Base-by-base conservation (phyloP, 2,329 filamentous ascomycete species). In the Hymenoscyphus albidus region DNA sequence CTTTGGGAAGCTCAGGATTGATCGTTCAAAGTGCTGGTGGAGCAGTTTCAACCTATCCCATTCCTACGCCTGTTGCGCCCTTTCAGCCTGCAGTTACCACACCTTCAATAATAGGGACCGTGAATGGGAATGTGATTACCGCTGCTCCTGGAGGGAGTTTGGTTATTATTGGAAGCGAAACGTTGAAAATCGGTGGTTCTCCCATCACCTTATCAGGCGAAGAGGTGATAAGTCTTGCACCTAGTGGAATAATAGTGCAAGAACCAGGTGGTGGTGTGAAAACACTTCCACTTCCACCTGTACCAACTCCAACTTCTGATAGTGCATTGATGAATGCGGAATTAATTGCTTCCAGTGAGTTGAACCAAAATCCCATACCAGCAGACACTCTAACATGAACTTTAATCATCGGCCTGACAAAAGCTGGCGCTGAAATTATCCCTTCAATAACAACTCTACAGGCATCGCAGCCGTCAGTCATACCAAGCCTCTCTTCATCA, bases 231-330 rank as follows among this genome's bases (percentile, higher is more conserved):
- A 66, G 62, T 51, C 38, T 66, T 27, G 62, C 62, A 9, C 16
- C 64, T 13, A 62, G 38, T 51, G 64, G 64, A 13, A n/a, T 66
- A 18, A 16, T 66, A 35, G 48, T 64, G 14, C 62, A 64, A 40
- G 39, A n/a, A 12, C 62, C 64, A 14, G 64, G 62, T 22, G 64
- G 64, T 6, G 54, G 56, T 12, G 59, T 66, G 4, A 59, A 42
- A n/a, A 64, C 64, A n/a, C 13, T 65, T 5, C 18, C 64, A n/a
- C 35, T 65, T 27, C 5, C 44, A 51, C 18, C 44, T 10, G 44
- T 51, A 1, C 12, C 44, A 6, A 18, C 7, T 10, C 12, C 44
- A 6, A 18, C 7, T 51, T 22, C 44, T 10, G 27, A 51, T n/a
- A n/a, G 13, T 51, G 44, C 18, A 3, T 16, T 51, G n/a, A 18